A percentile compares a stretch with the other conserved stretches of the same genome.
These are phyloP conservation scores for Cardamine resedifolia DNA, from an alignment of 345 rosid species.

Conservation along the genomic window DNA sequence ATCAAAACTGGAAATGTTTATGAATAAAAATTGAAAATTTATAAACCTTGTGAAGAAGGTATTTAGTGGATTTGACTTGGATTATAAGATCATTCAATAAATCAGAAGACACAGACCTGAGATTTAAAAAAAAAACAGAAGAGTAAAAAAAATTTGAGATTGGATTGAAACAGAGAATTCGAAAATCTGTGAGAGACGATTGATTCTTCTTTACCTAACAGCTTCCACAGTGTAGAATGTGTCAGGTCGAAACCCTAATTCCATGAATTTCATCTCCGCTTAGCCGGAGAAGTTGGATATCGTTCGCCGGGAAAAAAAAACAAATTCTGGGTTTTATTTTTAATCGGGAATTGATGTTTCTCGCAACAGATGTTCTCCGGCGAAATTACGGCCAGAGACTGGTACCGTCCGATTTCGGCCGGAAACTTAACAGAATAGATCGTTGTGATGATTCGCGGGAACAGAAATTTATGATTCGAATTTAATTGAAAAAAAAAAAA, in stretches of 20 bases:
- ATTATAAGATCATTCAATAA: slow-evolving; percentile 81
- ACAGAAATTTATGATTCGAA: not conserved
- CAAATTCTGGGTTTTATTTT: not conserved
- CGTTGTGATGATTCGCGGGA: not conserved
- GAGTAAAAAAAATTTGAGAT: slow-evolving; percentile 4
- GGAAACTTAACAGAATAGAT: not conserved
- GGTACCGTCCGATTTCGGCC: not conserved
- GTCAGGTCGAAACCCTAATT: slow-evolving; percentile 88
- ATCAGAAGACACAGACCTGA: slow-evolving; percentile 93
- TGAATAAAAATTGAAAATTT: too few relatives aligned
- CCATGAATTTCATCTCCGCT: slow-evolving; percentile 87
- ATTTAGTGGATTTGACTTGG: slow-evolving; percentile 81
- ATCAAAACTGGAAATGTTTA: not conserved
- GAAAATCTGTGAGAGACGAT: not conserved
- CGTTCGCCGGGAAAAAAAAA: slow-evolving; percentile 15
- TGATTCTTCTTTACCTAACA: slow-evolving; percentile 57
- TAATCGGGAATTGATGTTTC: not conserved
- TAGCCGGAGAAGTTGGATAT: slow-evolving; percentile 4
- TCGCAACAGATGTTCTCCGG: not conserved
- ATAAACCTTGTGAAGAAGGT: slow-evolving; percentile 98
- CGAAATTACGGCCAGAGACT: not conserved
- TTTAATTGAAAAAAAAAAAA: not conserved
- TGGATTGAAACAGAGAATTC: not conserved
- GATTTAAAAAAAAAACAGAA: not conserved
- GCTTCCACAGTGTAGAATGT: slow-evolving; percentile 84